phyloP scores from a whole-genome alignment of 495 filamentous ascomycete genomes.

The Elaphomyces granulatus region DNA sequence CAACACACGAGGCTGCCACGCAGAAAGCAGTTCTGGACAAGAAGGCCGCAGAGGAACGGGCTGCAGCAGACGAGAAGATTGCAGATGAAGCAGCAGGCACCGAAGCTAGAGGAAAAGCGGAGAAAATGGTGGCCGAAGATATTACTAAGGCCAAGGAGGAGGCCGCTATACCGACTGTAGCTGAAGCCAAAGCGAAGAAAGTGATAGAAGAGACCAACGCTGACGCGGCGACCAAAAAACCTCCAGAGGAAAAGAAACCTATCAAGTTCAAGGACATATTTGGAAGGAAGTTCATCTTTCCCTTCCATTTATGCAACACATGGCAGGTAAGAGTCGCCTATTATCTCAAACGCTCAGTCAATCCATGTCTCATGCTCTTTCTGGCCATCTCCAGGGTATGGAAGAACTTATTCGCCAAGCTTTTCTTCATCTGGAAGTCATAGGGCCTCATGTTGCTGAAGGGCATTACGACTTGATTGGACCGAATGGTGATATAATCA shows the following conservation, averaged over 20 bases:
- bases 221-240: constrained; percentile 13
- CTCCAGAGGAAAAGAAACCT: constrained; percentile 41
- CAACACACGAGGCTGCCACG: constrained; percentile 28
- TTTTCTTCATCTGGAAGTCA: constrained; percentile 69
- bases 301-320: constrained; percentile 62
- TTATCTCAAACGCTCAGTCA: background rate
- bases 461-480: constrained; percentile 77
- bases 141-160: constrained; percentile 10
- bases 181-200: constrained; percentile 11
- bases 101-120: constrained; percentile 30
- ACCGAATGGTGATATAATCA: constrained; percentile 75
- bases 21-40: constrained; percentile 38
- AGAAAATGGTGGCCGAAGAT: constrained; percentile 24
- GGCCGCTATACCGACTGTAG: constrained; percentile 11
- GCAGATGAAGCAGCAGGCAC: constrained; percentile 25
- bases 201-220: constrained; percentile 21
- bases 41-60: constrained; percentile 32
- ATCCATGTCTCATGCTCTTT: constrained; percentile 3
- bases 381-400: constrained; percentile 46
- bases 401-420: constrained; percentile 77
- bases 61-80: constrained; percentile 30
- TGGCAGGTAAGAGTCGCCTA: constrained; percentile 49
- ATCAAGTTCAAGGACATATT: constrained; percentile 83
- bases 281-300: constrained; percentile 74
- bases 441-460: constrained; percentile 68